Evolutionary conservation across 2,329 filamentous ascomycete species (phyloP).

Genomic region (Pezicula neosporulosa): DNA sequence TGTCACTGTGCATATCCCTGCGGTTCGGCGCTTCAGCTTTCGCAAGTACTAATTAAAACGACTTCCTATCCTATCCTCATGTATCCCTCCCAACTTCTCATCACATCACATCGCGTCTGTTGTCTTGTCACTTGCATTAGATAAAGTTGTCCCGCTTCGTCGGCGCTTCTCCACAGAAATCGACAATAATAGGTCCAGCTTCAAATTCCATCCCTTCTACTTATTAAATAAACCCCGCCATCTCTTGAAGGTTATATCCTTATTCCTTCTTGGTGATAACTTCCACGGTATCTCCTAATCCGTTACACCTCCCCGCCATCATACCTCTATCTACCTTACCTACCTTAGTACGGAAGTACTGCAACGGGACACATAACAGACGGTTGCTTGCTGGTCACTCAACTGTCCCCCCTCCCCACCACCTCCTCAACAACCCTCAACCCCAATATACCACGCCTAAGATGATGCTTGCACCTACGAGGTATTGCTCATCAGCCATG

Average conservation of each 20-base stretch:
- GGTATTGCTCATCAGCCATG: slow-evolving; percentile 22
- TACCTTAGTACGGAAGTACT: too few relatives aligned
- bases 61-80: background rate
- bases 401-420: background rate
- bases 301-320: background rate
- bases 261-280: too few relatives aligned
- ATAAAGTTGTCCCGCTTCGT: background rate
- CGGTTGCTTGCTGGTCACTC: background rate
- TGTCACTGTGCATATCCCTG: background rate
- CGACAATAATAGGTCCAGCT: background rate
- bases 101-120: slow-evolving; percentile 1
- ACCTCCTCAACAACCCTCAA: too few relatives aligned
- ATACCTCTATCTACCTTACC: too few relatives aligned
- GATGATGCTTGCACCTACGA: slow-evolving; percentile 24
- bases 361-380: too few relatives aligned
- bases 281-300: background rate
- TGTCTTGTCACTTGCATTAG: background rate
- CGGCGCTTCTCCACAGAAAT: background rate
- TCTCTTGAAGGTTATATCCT: background rate
- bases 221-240: background rate
- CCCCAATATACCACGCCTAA: background rate
- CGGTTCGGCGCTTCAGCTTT: background rate
- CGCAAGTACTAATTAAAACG: background rate
- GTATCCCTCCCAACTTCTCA: background rate
- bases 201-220: background rate